Base-by-base conservation (phyloP, 176 grass and related monocot species). In the Microstegium vimineum region DNA sequence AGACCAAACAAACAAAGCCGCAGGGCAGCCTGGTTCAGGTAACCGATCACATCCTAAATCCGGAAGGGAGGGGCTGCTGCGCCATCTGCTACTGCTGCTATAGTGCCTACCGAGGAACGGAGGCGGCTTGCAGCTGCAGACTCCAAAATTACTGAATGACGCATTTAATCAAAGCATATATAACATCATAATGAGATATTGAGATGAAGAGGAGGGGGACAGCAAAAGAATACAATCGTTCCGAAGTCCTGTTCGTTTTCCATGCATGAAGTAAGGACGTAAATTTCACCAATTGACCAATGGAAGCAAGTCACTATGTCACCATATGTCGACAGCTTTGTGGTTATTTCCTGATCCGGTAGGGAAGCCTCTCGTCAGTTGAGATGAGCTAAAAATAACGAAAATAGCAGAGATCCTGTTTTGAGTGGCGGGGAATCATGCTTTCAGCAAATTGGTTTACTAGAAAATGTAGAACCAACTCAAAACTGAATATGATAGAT, bases 361-460 rank as follows among this genome's bases (percentile, higher is more conserved):
- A n/a, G n/a, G n/a, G n/a, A n/a, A n/a, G n/a, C n/a, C n/a, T n/a
- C n/a, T n/a, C n/a, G n/a, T n/a, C n/a, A n/a, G n/a, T n/a, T n/a
- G 65, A 18, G 5, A 32, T 2, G 5, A 62, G 28, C 11, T 3
- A 6, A 51, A 70, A 70, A 52, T 23, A 18, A 46, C 46, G 5
- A 49, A 49, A 17, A 49, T 41, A 32, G 10, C 40, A 62, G 61
- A 81, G 32, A 75, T 62, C 65, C 32, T 82, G 73, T 73, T 72
- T 42, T 13, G 82, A 78, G 56, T 11, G 65, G 42, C 13, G 54
- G 66, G 13, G 2, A 56, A 62, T 87, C 11, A 69, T 22, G 28
- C 36, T 42, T 43, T 62, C 26, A n/a, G n/a, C n/a, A n/a, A n/a
- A n/a, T n/a, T n/a, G 12, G 40, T 73, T 74, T 65, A 63, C 34